phyloP scores from a whole-genome alignment of 1,139 yeast species.

The Tardiomyces digboiensis region DNA sequence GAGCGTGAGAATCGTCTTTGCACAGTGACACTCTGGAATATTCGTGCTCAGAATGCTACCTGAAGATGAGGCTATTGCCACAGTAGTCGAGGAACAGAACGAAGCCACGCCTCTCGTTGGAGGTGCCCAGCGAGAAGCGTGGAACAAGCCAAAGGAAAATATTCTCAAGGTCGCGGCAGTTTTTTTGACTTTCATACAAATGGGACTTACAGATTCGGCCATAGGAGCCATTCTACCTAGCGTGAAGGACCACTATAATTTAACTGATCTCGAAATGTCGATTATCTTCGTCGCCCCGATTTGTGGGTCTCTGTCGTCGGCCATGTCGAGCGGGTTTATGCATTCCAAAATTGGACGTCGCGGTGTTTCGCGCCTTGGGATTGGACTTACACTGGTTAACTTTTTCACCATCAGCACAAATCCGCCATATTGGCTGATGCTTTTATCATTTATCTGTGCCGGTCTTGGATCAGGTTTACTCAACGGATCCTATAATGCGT shows the following conservation, averaged over 20 bases:
- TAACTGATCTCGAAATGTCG: conserved; percentile 6
- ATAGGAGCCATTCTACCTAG: not conserved
- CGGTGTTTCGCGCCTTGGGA: conserved; percentile 31
- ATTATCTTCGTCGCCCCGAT: conserved; percentile 15
- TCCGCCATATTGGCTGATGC: conserved; percentile 33
- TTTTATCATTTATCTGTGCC: conserved; percentile 46
- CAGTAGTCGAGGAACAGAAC: not conserved
- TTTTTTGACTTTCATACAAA: not conserved
- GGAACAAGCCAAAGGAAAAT: not conserved
- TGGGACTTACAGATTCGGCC: not conserved
- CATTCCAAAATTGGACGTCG: conserved; percentile 35
- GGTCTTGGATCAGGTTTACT: conserved; percentile 51
- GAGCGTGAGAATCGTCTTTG: no score
- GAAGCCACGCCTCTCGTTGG: not conserved
- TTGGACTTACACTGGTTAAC: conserved; percentile 29
- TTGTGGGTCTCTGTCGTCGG: conserved; percentile 27
- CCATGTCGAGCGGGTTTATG: conserved; percentile 22
- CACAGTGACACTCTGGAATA: no score
- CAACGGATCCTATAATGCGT: conserved; percentile 47
- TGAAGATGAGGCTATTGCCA: not conserved
- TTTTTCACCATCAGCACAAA: conserved; percentile 33
- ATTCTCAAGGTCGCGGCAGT: not conserved
- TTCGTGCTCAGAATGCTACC: no score
- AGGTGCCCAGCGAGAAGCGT: not conserved
- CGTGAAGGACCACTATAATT: not conserved